Evolutionary conservation across 495 filamentous ascomycete genomes (phyloP), one percentile per base, ranked within the genome.

Genomic region (Penicillium crystallinum): DNA sequence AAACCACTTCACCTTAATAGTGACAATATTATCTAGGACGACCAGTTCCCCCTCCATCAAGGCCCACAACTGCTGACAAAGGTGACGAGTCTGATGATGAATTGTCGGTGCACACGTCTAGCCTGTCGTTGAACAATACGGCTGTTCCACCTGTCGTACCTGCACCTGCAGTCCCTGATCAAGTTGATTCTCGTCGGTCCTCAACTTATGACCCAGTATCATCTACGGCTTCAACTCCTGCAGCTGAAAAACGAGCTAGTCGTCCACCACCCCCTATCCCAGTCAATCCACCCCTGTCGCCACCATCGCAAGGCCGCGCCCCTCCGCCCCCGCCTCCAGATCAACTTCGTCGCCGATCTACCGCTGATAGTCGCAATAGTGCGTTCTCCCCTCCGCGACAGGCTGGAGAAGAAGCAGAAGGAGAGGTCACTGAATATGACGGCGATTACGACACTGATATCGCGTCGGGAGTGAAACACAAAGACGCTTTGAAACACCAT

Each of bases 361-460:
- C 86, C 18, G 74, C 75, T 35, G 80, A 90, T 53, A 73, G 69
- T 46, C 68, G 76, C 15, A 46, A 27, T 10, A 73, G 66, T 52
- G 56, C 60, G 39, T 65, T 67, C 14, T 58, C 73, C 21, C 49
- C 65, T 61, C 68, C 69, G 50, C 72, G 70, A 19, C 66, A 71
- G 48, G 67, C 68, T 21, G 71, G 77, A 34, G 79, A 83, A 25
- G 86, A 89, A 35, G 87, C 79, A 15, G 89, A 83, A 53, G 88
- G 91, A 37, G 91, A 93, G 63, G 75, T 89, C 31, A 95, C 89
- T 2, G 93, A 97, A 67, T 97, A 97, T 64, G 93, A 98, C 66
- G 93, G 91, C 17, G 93, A 97, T 63, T 97, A 98, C 65, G 93
- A 97, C 58, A 98, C 93, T 34, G 93, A 97, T 66, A 97, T 98